Conservation (phyloP, 352 stramenopile genomes). For the Pythium coloratum region DNA sequence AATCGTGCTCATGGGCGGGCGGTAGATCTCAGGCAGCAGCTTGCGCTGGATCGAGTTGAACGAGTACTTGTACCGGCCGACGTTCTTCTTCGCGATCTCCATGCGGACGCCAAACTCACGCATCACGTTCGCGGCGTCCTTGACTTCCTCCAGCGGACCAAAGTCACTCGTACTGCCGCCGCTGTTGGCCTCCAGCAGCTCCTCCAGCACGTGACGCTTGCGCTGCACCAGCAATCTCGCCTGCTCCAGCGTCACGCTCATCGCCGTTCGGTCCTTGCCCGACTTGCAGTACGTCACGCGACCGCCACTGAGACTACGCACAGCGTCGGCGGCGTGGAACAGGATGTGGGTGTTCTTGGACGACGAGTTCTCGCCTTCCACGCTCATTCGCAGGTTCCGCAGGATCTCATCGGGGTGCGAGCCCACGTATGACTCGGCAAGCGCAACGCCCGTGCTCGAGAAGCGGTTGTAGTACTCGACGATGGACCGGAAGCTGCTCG, state of each 20-base stretch:
- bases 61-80: constrained; percentile 95
- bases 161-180: constrained; percentile 39
- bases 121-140: constrained; percentile 85
- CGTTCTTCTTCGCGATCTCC: constrained; percentile 97
- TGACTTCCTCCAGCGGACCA: constrained; percentile 74
- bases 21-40: constrained; percentile 93
- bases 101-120: constrained; percentile 92
- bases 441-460: constrained; percentile 36
- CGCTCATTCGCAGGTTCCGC: constrained; percentile 58
- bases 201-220: constrained; percentile 69
- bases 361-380: constrained; percentile 72
- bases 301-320: constrained; percentile 91
- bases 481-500: constrained; percentile 63
- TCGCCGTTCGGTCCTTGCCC: constrained; percentile 97
- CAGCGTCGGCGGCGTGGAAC: constrained; percentile 76
- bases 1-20: constrained; percentile 87
- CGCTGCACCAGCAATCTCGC: constrained; percentile 86
- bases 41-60: constrained; percentile 97
- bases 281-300: constrained; percentile 97
- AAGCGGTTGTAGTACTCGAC: constrained; percentile 80
- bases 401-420: constrained; percentile 70
- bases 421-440: constrained; percentile 52
- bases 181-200: constrained; percentile 56
- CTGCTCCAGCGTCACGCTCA: constrained; percentile 96
- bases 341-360: constrained; percentile 90